Conservation (phyloP, 139 green algal genomes). For the Pedinophyceae sp. region DNA sequence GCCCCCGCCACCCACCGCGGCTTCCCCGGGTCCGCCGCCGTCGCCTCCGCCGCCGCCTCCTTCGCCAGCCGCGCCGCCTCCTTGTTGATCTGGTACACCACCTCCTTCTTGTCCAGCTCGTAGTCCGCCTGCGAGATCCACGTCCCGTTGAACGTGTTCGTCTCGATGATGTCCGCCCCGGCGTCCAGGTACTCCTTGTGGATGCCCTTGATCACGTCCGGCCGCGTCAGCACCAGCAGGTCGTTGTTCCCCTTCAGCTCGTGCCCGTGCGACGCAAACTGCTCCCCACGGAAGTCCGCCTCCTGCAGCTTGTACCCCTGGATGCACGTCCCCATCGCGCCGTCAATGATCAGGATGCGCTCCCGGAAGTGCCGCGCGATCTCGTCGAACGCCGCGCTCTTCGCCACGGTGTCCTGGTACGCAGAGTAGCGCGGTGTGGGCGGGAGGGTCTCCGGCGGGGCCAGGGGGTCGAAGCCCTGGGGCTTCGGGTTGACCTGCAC, state of each 20-base stretch:
- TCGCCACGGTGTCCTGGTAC: constrained; percentile 10
- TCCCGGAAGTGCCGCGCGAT: constrained; percentile 66
- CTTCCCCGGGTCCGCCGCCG: constrained; percentile 52
- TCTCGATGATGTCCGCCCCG: constrained; percentile 95
- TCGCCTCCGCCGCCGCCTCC: constrained; percentile 43
- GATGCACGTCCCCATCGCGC: constrained; percentile 29
- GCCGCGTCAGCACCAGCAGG: constrained; percentile 81
- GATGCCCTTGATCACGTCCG: constrained; percentile 85
- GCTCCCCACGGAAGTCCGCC: constrained; percentile 71
- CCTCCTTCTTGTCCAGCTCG: constrained; percentile 60
- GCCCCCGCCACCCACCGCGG: constrained; percentile 85
- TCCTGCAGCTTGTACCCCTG: constrained; percentile 75
- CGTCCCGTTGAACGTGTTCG: constrained; percentile 97
- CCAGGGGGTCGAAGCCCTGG: no score
- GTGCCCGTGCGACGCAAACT: constrained; percentile 50
- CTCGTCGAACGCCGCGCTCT: constrained; percentile 37
- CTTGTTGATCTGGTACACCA: constrained; percentile 84
- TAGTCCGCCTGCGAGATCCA: constrained; percentile 88
- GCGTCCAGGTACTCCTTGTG: constrained; percentile 76
- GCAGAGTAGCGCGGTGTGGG: neutral
- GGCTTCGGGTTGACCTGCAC: no score
- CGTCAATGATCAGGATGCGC: constrained; percentile 23
- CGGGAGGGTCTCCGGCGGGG: no score
- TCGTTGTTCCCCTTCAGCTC: constrained; percentile 99
- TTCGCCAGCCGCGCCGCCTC: constrained; percentile 73